Conservation (phyloP, 1,139 yeast genomes). For the Saccharomycopsis hybrid region DNA sequence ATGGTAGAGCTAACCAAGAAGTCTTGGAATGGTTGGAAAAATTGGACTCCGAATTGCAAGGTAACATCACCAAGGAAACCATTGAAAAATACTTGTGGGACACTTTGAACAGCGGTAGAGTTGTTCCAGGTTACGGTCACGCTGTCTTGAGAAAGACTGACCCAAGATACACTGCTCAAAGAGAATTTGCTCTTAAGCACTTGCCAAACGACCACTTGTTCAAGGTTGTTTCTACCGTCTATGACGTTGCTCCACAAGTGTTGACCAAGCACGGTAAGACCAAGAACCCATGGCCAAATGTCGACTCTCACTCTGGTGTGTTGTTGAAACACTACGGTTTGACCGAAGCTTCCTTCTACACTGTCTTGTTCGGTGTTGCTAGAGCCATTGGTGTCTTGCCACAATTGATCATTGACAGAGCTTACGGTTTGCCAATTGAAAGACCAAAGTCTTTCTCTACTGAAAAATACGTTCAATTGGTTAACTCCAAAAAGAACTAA, state of each 20-base stretch:
- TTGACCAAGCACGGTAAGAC: slow-evolving; percentile 96
- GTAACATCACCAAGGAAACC: slow-evolving; percentile 65
- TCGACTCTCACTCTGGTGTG: slow-evolving; percentile 96
- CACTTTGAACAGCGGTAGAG: slow-evolving; percentile 85
- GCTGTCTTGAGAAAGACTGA: slow-evolving; percentile 96
- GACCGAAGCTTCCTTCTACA: slow-evolving; percentile 92
- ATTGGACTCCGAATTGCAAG: slow-evolving; percentile 69
- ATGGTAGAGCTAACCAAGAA: slow-evolving; percentile 98
- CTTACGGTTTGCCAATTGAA: slow-evolving; percentile 91
- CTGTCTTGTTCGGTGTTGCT: slow-evolving; percentile 96
- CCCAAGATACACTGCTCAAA: slow-evolving; percentile 96
- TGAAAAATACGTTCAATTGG: slow-evolving; percentile 38
- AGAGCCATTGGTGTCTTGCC: slow-evolving; percentile 98
- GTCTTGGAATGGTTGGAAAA: slow-evolving; percentile 89
- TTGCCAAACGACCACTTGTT: slow-evolving; percentile 94
- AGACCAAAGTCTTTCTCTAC: slow-evolving; percentile 94
- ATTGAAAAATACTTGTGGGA: slow-evolving; percentile 89
- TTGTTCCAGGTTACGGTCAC: slow-evolving; percentile 97
- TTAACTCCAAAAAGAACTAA: slow-evolving; percentile 24
- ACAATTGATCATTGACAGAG: slow-evolving; percentile 94
- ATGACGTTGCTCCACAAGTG: slow-evolving; percentile 94
- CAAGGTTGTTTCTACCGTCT: slow-evolving; percentile 83
- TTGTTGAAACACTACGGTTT: slow-evolving; percentile 95
- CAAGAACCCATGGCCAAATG: slow-evolving; percentile 99
- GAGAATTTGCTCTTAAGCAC: slow-evolving; percentile 94